Evolutionary conservation across 768 basidiomycete species (phyloP), one percentile per base, ranked within the genome.

Genomic region (Podaxis pistillaris): DNA sequence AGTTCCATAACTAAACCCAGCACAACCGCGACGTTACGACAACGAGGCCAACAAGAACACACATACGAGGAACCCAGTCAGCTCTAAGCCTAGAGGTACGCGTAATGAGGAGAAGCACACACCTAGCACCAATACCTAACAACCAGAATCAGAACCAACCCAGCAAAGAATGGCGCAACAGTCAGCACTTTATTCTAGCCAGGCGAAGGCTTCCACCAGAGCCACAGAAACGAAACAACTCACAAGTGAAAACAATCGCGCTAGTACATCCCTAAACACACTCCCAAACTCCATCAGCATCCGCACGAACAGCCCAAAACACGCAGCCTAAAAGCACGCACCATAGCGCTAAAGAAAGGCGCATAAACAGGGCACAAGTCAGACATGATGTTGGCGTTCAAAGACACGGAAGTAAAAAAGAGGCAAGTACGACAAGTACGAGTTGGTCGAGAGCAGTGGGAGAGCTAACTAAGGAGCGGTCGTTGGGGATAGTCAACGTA

Each of bases 271-370:
- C 96, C 94, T 96, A 72, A 33, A 65, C 56, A 54, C 54, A 63
- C 13, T 12, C 26, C 41, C 1, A 33, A 33, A 40, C 44, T 55
- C 56, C 70, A 69, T 70, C 66, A 68, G 55, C 9, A 33, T 6
- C 24, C 38, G 36, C 30, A 40, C 30, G 28, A 28, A 37, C 11
- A 46, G 7, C 44, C 44, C 28, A 38, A 50, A 54, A 22, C n/a
- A 53, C 37, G 22, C 59, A 59, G 30, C 22, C 26, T 37, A 53
- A 53, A 33, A 30, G 37, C 24, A 76, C 90, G 73, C 67, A 93
- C 94, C 93, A 97, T 94, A 62, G 91, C 93, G 70, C 94, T 94
- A 71, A 99, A 99, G 83, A 98, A 98, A 68, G 96, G 96, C 62
- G 96, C 92, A 78, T 98, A 98, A 58, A 96, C 94, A 19, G 92